Conservation (phyloP, 768 basidiomycete species). For the Lactarius sp. region DNA sequence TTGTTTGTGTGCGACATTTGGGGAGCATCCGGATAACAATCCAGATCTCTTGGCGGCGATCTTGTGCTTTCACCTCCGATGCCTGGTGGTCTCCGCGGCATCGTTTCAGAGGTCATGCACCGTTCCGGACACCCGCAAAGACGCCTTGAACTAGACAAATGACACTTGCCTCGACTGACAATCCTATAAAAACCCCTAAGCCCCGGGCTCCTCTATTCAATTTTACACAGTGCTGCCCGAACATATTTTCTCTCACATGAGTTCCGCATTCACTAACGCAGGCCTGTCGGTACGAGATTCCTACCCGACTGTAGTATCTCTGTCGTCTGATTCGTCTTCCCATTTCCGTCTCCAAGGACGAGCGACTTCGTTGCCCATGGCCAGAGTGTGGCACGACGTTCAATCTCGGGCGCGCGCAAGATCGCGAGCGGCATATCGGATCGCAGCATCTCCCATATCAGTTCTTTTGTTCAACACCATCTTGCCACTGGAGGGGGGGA, state of each 20-base stretch:
- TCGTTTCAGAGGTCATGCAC: too few species aligned
- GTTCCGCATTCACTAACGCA: background rate
- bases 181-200: too few species aligned
- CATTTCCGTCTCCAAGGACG: background rate
- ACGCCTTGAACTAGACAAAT: too few species aligned
- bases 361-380: background rate
- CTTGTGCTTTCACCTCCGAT: too few species aligned
- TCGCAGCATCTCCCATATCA: background rate
- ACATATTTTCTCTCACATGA: background rate
- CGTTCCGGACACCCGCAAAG: too few species aligned
- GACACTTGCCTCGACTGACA: too few species aligned
- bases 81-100: too few species aligned
- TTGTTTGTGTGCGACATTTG: too few species aligned
- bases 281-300: background rate
- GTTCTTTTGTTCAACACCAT: background rate
- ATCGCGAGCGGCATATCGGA: background rate
- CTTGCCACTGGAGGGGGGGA: background rate
- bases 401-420: background rate
- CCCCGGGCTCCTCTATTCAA: too few species aligned
- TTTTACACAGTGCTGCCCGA: too few species aligned
- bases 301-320: background rate
- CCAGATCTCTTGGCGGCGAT: too few species aligned
- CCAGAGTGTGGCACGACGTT: background rate
- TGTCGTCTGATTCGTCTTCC: background rate
- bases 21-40: too few species aligned